phyloP scores from a whole-genome alignment of 2,329 filamentous ascomycete species.

The Dothistroma septosporum region DNA sequence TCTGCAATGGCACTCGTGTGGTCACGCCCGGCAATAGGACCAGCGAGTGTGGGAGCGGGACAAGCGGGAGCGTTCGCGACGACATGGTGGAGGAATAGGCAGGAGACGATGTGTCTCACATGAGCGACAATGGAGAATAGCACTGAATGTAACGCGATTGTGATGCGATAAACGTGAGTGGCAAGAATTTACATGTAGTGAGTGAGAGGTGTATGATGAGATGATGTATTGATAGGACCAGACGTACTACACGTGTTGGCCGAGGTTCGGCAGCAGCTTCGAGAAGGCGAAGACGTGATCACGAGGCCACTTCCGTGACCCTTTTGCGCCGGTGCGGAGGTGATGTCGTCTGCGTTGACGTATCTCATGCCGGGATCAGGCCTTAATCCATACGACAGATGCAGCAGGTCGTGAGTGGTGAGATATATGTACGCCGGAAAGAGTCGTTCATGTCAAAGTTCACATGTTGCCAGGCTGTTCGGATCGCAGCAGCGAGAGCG shows the following conservation, averaged over 20 bases:
- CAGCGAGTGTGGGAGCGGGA: slow-evolving; percentile 73
- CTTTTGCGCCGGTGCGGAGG: not conserved
- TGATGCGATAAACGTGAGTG: not conserved
- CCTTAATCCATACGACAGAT: not conserved
- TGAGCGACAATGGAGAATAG: not conserved
- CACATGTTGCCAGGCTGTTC: too few relatives aligned
- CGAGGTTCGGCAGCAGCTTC: not conserved
- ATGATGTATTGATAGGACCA: not conserved
- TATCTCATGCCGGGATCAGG: not conserved
- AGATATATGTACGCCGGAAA: too few relatives aligned
- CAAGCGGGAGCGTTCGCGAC: slow-evolving; percentile 58
- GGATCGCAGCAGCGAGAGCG: too few relatives aligned
- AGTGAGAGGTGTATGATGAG: not conserved
- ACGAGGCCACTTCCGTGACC: not conserved
- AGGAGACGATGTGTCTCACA: not conserved
- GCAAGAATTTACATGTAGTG: too few relatives aligned
- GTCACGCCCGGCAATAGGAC: slow-evolving; percentile 84
- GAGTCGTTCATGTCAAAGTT: too few relatives aligned
- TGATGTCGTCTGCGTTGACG: not conserved
- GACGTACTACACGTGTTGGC: not conserved
- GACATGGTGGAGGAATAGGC: not conserved
- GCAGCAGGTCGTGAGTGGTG: not conserved
- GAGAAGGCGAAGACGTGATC: not conserved
- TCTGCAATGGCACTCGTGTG: slow-evolving; percentile 76
- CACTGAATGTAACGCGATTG: not conserved